A percentile compares a stretch with the other conserved stretches of the same genome.
Conservation (phyloP, 306 rosid genomes). For the Cicer bijugum region DNA sequence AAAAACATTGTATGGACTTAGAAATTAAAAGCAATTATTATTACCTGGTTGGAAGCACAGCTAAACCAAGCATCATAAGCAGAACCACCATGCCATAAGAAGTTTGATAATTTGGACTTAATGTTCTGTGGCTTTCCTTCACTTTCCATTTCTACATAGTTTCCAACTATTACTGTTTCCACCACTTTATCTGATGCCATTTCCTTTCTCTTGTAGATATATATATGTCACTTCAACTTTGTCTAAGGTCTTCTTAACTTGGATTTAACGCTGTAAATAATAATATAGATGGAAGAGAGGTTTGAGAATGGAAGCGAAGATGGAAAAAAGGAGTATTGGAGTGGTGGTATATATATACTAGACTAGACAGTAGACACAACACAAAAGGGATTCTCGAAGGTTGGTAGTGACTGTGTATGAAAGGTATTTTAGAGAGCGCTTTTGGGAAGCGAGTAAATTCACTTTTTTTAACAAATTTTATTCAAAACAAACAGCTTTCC, state of each 20-base stretch:
- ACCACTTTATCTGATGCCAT: constrained; percentile 75
- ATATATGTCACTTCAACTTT: constrained; percentile 27
- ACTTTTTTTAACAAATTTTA: constrained; percentile 46
- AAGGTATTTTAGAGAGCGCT: constrained; percentile 60
- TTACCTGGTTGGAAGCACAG: constrained; percentile 97
- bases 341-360: constrained; percentile 45
- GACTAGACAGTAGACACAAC: constrained; percentile 49
- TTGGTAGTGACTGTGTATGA: constrained; percentile 53
- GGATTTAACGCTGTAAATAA: neutral
- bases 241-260: constrained; percentile 15
- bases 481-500: constrained; percentile 7
- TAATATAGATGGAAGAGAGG: neutral
- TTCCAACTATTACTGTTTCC: constrained; percentile 79
- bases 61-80: constrained; percentile 99
- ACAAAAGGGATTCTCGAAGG: constrained; percentile 60
- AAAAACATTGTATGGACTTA: neutral
- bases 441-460: constrained; percentile 62
- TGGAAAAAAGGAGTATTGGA: constrained; percentile 1
- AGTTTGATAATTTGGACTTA: constrained; percentile 66
- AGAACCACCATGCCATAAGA: constrained; percentile 98
- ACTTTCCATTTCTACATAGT: constrained; percentile 89
- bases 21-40: neutral
- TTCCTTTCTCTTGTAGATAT: constrained; percentile 1
- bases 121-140: constrained; percentile 66
- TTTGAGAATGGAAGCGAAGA: constrained; percentile 35